Conservation (phyloP, 73 alveolate species). For the Breviolum minutum region DNA sequence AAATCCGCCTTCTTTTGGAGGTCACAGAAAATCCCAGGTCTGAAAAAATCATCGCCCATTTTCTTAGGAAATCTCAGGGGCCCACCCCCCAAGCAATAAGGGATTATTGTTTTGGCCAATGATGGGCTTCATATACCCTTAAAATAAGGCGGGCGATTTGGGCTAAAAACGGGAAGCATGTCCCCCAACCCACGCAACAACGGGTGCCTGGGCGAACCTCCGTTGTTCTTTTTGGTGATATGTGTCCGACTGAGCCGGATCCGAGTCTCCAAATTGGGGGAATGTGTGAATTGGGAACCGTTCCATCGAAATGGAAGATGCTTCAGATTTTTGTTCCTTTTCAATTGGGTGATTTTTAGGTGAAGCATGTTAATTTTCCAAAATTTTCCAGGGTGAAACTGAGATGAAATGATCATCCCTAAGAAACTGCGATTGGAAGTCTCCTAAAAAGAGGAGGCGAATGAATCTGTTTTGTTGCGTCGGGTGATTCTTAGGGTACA, state of each 20-base stretch:
- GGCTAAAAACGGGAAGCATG: too few relatives aligned
- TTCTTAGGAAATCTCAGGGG: background rate
- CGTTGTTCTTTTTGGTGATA: slow-evolving; percentile 94
- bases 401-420: too few relatives aligned
- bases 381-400: too few relatives aligned
- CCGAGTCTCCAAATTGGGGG: background rate
- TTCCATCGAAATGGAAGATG: background rate
- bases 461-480: too few relatives aligned
- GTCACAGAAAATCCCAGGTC: too few relatives aligned
- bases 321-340: background rate
- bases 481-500: too few relatives aligned
- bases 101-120: background rate
- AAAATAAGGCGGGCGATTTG: too few relatives aligned
- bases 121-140: background rate
- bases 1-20: too few relatives aligned
- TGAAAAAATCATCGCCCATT: too few relatives aligned
- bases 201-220: slow-evolving; percentile 78
- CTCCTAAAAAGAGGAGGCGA: too few relatives aligned
- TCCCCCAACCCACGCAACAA: background rate
- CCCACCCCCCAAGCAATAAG: background rate
- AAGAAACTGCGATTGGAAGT: too few relatives aligned
- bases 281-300: slow-evolving; percentile 60
- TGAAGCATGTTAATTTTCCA: too few relatives aligned
- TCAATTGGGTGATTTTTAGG: background rate
- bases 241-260: slow-evolving; percentile 88